Evolutionary conservation across 2,329 filamentous ascomycete species (phyloP), one percentile per base, ranked within the genome.

Genomic region (Colletotrichum agaves): DNA sequence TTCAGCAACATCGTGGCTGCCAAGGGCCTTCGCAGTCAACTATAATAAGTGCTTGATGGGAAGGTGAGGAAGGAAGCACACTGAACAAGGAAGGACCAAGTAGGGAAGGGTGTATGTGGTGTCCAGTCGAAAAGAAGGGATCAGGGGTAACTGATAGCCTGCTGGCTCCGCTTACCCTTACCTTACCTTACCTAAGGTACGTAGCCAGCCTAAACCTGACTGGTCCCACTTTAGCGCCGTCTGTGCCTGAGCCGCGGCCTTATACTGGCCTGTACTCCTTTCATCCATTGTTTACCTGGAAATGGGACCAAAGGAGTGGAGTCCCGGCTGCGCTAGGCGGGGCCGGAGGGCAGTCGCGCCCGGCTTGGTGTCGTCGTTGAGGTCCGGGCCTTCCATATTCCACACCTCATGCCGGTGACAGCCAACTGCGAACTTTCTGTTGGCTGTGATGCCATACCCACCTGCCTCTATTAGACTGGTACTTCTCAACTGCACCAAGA

Each of bases 201-300:
- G 27, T 27, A 27, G 5, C 8, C 27, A 7, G 27, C 27, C 6
- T 1, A 7, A 2, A 6, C 27, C 2, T 27, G 27, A 27, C 23
- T 27, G 53, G 12, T 1, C 6, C 46, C 61, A 35, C 31, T 27
- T 21, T 19, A 53, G n/a, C 15, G 27, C 37, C 21, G 21, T 23
- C 47, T 55, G 64, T 67, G 47, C 64, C 64, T 67, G 64, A 64
- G 64, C 61, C 33, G 19, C 19, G 41, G 53, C 31, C 64, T 44
- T 4, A 1, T 0, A 0, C 17, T 37, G 64, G 33, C 35, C 61
- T 31, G 64, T 67, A 61, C 55, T 2, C 12, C 19, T 13, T 46
- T 23, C 6, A n/a, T 27, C 23, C 23, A 19, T 50, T 27, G 46
- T 21, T n/a, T n/a, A n/a, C n/a, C n/a, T n/a, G n/a, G n/a, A n/a